phyloP scores from a whole-genome alignment of 345 rosid species.

The Pistacia atlantica region DNA sequence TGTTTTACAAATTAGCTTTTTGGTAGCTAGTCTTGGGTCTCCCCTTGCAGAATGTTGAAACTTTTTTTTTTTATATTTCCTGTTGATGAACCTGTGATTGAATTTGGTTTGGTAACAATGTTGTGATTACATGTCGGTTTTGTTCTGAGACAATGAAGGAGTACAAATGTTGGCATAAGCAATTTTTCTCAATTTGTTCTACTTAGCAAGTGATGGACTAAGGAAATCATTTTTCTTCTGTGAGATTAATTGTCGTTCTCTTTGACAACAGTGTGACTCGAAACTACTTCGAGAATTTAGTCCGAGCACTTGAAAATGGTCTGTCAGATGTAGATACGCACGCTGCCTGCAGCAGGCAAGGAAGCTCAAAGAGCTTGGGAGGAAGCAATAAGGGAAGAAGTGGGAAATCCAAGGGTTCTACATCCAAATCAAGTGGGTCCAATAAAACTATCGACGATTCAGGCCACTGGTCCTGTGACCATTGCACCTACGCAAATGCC shows the following conservation, averaged over 20 bases:
- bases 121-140: neutral
- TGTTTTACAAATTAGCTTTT: neutral
- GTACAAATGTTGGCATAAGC: neutral
- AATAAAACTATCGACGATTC: constrained; percentile 48
- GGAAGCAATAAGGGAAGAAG: constrained; percentile 34
- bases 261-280: constrained; percentile 64
- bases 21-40: neutral
- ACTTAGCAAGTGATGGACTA: neutral
- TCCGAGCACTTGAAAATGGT: constrained; percentile 80
- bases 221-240: neutral
- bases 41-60: neutral
- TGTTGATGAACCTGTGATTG: neutral
- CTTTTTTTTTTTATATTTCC: neutral
- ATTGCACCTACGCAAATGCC: constrained; percentile 67
- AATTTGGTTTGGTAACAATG: constrained; percentile 3
- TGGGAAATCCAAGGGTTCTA: constrained; percentile 52
- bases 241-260: neutral
- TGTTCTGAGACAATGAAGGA: too few species aligned
- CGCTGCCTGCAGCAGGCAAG: constrained; percentile 52
- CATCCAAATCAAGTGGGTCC: constrained; percentile 58
- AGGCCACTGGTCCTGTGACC: constrained; percentile 77
- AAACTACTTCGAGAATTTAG: constrained; percentile 84
- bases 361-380: constrained; percentile 51
- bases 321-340: constrained; percentile 70
- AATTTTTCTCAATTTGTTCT: neutral